These are phyloP conservation scores for Quillaja saponaria DNA, from an alignment of 306 rosid species.

Conservation along the genomic window DNA sequence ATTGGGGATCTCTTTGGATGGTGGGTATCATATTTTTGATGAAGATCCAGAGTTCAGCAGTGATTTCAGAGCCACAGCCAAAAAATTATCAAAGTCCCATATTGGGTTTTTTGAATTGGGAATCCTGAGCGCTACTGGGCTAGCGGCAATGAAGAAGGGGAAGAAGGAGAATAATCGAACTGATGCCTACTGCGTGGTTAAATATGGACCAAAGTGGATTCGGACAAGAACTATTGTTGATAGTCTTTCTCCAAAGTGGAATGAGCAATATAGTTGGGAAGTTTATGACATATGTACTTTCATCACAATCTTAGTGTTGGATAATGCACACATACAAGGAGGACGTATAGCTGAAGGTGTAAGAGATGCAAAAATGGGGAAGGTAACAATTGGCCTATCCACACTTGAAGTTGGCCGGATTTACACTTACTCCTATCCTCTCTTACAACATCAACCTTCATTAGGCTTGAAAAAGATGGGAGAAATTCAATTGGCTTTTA, in stretches of 20 bases:
- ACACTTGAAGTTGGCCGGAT: not conserved
- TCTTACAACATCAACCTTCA: not conserved
- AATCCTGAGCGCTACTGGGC: too few species aligned
- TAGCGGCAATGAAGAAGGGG: too few species aligned
- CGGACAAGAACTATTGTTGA: conserved; percentile 6
- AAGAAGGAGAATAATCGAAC: too few species aligned
- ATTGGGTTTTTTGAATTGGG: too few species aligned
- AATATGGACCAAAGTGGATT: conserved; percentile 24
- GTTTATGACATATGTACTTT: conserved; percentile 24
- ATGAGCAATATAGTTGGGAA: conserved; percentile 21
- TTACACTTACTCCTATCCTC: not conserved
- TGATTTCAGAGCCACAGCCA: too few species aligned
- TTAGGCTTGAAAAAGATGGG: not conserved
- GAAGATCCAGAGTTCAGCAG: too few species aligned
- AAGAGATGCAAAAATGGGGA: not conserved
- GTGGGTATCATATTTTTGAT: too few species aligned
- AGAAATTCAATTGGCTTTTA: conserved; percentile 3
- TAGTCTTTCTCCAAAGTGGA: conserved; percentile 19
- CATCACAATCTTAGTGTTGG: conserved; percentile 14
- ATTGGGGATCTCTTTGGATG: too few species aligned
- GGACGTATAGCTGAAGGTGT: not conserved
- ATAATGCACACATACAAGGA: conserved; percentile 2
- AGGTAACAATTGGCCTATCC: not conserved
- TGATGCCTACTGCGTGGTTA: conserved; percentile 16
- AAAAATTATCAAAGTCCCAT: too few species aligned